These are phyloP conservation scores for Metschnikowia orientalis DNA, from an alignment of 805 yeast genomes.

Conservation along the genomic window DNA sequence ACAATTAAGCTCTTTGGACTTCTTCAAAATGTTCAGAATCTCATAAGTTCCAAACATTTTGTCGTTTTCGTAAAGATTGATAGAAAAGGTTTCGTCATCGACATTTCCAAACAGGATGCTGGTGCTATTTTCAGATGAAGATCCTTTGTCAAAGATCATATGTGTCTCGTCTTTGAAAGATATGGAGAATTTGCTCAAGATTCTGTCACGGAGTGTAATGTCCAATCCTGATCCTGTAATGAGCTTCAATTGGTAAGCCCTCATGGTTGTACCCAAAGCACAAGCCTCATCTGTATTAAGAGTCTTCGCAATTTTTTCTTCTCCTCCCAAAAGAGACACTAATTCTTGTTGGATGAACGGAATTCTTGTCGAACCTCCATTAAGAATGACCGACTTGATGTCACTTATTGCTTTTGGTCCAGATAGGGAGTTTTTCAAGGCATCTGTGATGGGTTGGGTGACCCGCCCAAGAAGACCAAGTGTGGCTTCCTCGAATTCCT, in stretches of 20 bases:
- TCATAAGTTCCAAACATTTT: slow-evolving; percentile 26
- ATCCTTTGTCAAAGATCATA: slow-evolving; percentile 46
- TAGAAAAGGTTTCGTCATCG: slow-evolving; percentile 24
- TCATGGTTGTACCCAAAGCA: slow-evolving; percentile 81
- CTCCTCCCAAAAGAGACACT: slow-evolving; percentile 46
- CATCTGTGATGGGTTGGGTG: slow-evolving; percentile 50
- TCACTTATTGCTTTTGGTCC: slow-evolving; percentile 25
- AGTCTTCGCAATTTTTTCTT: slow-evolving; percentile 63
- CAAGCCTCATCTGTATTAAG: slow-evolving; percentile 96
- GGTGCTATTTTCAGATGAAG: slow-evolving; percentile 31
- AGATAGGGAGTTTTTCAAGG: slow-evolving; percentile 38
- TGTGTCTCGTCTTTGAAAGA: slow-evolving; percentile 22
- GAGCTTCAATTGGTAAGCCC: slow-evolving; percentile 65
- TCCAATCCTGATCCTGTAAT: slow-evolving; percentile 53
- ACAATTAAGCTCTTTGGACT: slow-evolving; percentile 39
- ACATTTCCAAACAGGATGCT: slow-evolving; percentile 36
- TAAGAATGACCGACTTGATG: slow-evolving; percentile 63
- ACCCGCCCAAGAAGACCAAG: slow-evolving; percentile 44
- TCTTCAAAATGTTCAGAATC: slow-evolving; percentile 23
- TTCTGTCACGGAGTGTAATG: slow-evolving; percentile 54
- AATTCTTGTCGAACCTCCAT: slow-evolving; percentile 89
- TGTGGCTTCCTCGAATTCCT: slow-evolving; percentile 67
- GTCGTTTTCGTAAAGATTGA: slow-evolving; percentile 39
- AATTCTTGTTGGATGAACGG: slow-evolving; percentile 77
- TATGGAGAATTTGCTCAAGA: slow-evolving; percentile 46